These are phyloP conservation scores for Baorangia bicolor DNA, from an alignment of 768 basidiomycete species.

Conservation along the genomic window DNA sequence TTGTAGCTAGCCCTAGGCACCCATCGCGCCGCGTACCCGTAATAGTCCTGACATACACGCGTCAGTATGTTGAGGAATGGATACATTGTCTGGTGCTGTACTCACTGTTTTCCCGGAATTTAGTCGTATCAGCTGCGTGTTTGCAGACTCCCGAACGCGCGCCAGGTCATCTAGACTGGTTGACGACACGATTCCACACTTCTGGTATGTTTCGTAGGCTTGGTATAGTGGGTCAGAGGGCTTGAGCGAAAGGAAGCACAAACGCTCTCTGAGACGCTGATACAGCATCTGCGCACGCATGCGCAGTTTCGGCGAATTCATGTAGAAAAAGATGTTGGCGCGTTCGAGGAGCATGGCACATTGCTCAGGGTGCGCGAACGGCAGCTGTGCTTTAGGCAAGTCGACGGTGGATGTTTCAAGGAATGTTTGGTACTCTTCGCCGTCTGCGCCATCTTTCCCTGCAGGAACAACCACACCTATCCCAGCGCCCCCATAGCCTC, in stretches of 20 bases:
- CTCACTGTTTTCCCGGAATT: neutral
- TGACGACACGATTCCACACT: neutral
- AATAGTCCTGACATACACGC: neutral
- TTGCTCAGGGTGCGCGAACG: neutral
- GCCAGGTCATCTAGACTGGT: neutral
- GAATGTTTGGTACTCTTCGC: neutral
- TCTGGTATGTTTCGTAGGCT: neutral
- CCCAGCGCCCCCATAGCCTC: no score
- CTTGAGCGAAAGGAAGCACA: neutral
- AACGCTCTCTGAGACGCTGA: neutral
- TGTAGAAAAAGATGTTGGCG: neutral
- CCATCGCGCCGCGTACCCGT: neutral
- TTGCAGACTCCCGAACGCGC: neutral
- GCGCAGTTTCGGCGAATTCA: neutral
- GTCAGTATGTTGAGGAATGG: neutral
- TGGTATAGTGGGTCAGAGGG: neutral
- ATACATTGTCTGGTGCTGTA: neutral
- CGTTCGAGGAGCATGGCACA: neutral
- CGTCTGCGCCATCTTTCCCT: neutral
- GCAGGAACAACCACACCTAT: neutral
- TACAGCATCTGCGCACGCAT: neutral
- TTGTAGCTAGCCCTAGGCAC: neutral
- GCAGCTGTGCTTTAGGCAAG: neutral
- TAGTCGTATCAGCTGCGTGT: neutral
- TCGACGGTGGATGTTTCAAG: no score